Evolutionary conservation across 2,329 filamentous ascomycete species (phyloP).

Genomic region (Colletotrichum tabaci): DNA sequence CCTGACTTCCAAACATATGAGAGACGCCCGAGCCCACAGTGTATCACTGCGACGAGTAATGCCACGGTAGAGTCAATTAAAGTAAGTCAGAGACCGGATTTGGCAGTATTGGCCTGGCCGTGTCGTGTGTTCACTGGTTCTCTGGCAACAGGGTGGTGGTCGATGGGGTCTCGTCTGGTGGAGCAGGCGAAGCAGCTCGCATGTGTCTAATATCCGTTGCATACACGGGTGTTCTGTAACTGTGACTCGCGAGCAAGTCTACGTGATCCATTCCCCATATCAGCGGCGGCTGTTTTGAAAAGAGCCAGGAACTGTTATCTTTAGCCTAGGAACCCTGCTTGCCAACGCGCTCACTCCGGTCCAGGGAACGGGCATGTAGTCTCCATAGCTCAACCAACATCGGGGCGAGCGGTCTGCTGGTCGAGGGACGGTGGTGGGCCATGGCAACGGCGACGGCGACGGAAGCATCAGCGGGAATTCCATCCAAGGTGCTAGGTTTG

Average conservation of each 20-base stretch:
- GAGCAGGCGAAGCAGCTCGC: constrained; percentile 31
- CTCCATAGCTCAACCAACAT: constrained; percentile 19
- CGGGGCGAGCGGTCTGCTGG: constrained; percentile 15
- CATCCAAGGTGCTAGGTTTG: not conserved
- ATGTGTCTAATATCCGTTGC: constrained; percentile 38
- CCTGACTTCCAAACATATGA: constrained; percentile 32
- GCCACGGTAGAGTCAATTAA: constrained; percentile 24
- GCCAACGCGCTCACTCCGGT: constrained; percentile 5
- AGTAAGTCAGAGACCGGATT: constrained; percentile 24
- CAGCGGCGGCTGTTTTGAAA: constrained; percentile 14
- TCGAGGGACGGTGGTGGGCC: constrained; percentile 2
- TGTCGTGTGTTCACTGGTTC: constrained; percentile 13
- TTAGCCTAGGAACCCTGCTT: constrained; percentile 27
- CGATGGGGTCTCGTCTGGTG: constrained; percentile 25
- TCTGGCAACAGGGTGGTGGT: constrained; percentile 17
- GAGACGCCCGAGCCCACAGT: constrained; percentile 26
- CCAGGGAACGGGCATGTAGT: not conserved
- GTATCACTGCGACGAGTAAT: constrained; percentile 23
- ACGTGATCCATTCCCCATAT: constrained; percentile 30
- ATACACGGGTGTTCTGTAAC: not conserved
- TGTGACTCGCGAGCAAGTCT: no score
- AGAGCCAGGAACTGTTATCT: constrained; percentile 27
- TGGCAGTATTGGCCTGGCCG: constrained; percentile 13
- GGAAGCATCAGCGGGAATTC: not conserved
- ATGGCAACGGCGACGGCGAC: not conserved